Percentiles rank a stretch among this genome's conserved stretches.
Conservation (phyloP, 2,329 filamentous ascomycete genomes). For the Alternaria incomplexa region DNA sequence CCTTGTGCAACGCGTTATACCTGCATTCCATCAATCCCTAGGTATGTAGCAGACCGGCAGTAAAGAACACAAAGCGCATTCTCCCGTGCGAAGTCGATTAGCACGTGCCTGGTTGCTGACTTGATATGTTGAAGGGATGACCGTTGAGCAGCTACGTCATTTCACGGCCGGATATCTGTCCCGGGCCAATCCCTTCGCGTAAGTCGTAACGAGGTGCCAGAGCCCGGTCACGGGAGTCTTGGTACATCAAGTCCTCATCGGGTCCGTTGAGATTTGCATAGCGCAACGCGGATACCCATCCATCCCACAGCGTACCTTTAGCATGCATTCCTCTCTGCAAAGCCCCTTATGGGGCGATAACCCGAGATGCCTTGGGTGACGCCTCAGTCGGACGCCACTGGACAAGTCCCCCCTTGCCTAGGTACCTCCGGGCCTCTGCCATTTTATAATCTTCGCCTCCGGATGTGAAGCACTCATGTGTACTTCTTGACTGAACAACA, state of each 20-base stretch:
- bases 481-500: not conserved
- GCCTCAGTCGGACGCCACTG: not conserved
- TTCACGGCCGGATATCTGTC: not conserved
- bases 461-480: not conserved
- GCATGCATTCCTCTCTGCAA: not conserved
- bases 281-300: not conserved
- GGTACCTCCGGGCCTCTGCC: not conserved
- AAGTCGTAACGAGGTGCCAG: conserved; percentile 12
- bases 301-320: not conserved
- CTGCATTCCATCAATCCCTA: not conserved
- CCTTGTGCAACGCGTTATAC: not conserved
- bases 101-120: not conserved
- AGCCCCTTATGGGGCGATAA: not conserved
- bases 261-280: not conserved
- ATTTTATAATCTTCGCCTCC: not conserved
- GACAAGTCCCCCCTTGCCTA: not conserved
- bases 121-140: not conserved
- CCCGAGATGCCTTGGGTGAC: not conserved
- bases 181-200: conserved; percentile 7
- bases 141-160: conserved; percentile 1
- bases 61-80: not conserved
- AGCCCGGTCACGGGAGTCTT: not conserved
- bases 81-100: not conserved
- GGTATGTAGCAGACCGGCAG: not conserved
- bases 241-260: not conserved